Evolutionary conservation across 805 yeast genomes (phyloP).

Genomic region (Metschnikowia colocasiae): DNA sequence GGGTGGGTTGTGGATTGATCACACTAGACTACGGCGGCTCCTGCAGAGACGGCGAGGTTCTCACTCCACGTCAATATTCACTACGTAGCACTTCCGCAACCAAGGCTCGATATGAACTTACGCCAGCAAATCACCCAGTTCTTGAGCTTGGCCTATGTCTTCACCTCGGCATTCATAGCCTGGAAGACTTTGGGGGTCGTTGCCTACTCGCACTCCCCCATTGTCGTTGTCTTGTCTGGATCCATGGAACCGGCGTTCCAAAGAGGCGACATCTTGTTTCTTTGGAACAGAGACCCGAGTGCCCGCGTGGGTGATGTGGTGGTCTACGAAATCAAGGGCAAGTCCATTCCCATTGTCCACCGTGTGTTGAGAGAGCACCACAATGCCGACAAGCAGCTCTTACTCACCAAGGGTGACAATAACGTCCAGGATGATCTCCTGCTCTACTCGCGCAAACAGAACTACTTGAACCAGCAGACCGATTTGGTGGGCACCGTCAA

Average conservation of each 20-base stretch:
- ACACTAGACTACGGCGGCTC: background rate
- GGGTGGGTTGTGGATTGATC: too few species aligned
- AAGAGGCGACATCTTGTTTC: slow-evolving; percentile 87
- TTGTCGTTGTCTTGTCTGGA: slow-evolving; percentile 95
- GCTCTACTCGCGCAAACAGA: slow-evolving; percentile 71
- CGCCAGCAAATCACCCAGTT: slow-evolving; percentile 62
- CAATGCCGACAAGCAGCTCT: slow-evolving; percentile 52
- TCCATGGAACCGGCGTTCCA: slow-evolving; percentile 99
- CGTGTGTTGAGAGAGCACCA: slow-evolving; percentile 87
- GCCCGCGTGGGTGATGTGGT: slow-evolving; percentile 88
- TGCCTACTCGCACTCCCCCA: slow-evolving; percentile 84
- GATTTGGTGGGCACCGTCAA: slow-evolving; percentile 92
- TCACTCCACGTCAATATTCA: slow-evolving; percentile 4
- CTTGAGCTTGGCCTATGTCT: slow-evolving; percentile 70
- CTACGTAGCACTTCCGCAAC: background rate
- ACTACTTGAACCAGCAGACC: slow-evolving; percentile 66
- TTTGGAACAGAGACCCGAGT: slow-evolving; percentile 76
- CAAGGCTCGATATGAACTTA: slow-evolving; percentile 45
- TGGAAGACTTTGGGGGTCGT: slow-evolving; percentile 81
- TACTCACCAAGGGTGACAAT: slow-evolving; percentile 95
- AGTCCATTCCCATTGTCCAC: slow-evolving; percentile 93
- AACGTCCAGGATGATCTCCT: slow-evolving; percentile 89
- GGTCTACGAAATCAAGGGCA: slow-evolving; percentile 78
- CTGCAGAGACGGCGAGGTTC: background rate
- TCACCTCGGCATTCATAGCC: slow-evolving; percentile 85